These are phyloP conservation scores for Nitzschia sp. DNA, from an alignment of 108 stramenopile species.

Conservation along the genomic window DNA sequence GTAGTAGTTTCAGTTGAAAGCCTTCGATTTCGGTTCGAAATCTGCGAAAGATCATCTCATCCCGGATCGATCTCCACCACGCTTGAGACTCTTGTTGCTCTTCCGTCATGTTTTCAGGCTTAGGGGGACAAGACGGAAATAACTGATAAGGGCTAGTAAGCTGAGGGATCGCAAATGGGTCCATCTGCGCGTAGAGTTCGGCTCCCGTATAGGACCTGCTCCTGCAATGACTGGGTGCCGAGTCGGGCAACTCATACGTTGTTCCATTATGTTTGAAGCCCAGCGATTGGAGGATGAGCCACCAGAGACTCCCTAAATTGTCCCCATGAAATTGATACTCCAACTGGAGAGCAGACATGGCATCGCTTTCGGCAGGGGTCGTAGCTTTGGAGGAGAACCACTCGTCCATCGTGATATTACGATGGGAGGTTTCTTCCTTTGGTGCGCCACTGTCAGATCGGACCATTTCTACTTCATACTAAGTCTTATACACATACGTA, in stretches of 20 bases:
- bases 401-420: conserved; percentile 19
- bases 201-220: conserved; percentile 8
- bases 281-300: conserved; percentile 18
- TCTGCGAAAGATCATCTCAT: conserved; percentile 29
- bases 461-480: too few species aligned
- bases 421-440: background rate
- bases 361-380: conserved; percentile 15
- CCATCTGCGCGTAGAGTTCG: conserved; percentile 22
- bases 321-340: conserved; percentile 37
- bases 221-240: background rate
- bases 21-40: conserved; percentile 21
- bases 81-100: background rate
- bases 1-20: background rate
- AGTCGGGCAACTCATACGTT: conserved; percentile 13
- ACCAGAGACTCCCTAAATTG: conserved; percentile 27
- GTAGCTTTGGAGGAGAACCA: conserved; percentile 28
- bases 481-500: too few species aligned
- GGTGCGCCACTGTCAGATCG: conserved; percentile 1
- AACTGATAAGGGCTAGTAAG: conserved; percentile 19
- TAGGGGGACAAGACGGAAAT: conserved; percentile 1
- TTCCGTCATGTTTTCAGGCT: background rate
- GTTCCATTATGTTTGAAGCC: conserved; percentile 23
- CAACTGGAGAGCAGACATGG: conserved; percentile 31
- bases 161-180: conserved; percentile 34
- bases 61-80: conserved; percentile 24